Percentiles rank a stretch among this genome's conserved stretches.
Conservation (phyloP, 306 rosid genomes). For the Pueraria montana region DNA sequence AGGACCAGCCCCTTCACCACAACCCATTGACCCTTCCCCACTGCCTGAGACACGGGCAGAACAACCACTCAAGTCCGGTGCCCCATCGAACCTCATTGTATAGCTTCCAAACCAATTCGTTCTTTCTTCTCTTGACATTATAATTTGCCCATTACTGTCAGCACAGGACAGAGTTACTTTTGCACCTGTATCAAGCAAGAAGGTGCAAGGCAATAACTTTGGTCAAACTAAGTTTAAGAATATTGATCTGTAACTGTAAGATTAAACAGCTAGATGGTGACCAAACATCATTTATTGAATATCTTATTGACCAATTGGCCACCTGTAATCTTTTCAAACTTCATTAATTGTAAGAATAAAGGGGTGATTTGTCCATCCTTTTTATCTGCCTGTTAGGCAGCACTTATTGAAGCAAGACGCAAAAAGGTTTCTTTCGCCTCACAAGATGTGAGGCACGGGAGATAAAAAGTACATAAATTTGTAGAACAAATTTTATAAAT, state of each 20-base stretch:
- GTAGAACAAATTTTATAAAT: neutral
- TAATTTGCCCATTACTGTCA: slow-evolving; percentile 68
- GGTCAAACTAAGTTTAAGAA: neutral
- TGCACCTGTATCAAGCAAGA: slow-evolving; percentile 63
- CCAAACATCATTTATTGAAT: slow-evolving; percentile 1
- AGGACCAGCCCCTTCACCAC: slow-evolving; percentile 71
- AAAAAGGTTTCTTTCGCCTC: too few relatives aligned
- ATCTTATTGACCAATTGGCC: slow-evolving; percentile 12
- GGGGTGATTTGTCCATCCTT: neutral
- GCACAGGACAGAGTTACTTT: slow-evolving; percentile 76
- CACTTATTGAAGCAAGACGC: neutral
- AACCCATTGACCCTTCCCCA: slow-evolving; percentile 62
- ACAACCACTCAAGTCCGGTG: slow-evolving; percentile 78
- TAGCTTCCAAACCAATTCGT: slow-evolving; percentile 84
- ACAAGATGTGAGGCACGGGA: neutral
- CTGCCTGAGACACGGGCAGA: slow-evolving; percentile 64
- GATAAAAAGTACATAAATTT: neutral
- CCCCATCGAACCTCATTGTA: slow-evolving; percentile 73
- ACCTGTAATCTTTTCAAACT: slow-evolving; percentile 32
- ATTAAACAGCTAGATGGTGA: neutral
- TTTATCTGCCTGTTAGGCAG: neutral
- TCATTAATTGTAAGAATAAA: slow-evolving; percentile 28
- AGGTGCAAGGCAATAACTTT: slow-evolving; percentile 24
- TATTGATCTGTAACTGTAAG: neutral
- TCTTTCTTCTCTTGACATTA: slow-evolving; percentile 81